Percentiles rank a stretch among this genome's conserved stretches.
phyloP scores from a whole-genome alignment of 2,329 filamentous ascomycete genomes.

The Didymella segeticola region DNA sequence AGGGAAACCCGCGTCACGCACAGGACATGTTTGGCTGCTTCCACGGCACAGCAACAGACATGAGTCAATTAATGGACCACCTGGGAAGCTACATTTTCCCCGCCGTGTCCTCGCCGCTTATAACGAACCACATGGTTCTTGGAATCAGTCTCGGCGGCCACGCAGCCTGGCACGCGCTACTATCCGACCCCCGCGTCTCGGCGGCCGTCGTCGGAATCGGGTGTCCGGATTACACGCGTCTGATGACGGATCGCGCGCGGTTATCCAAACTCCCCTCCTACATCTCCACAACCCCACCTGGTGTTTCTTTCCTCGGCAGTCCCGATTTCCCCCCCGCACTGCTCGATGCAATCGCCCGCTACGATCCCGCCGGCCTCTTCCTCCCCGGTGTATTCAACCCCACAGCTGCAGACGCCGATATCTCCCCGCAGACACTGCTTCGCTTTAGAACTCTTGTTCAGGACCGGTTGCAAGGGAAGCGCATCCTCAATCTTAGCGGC shows the following conservation, averaged over 20 bases:
- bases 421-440: slow-evolving; percentile 44
- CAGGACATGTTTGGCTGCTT: slow-evolving; percentile 90
- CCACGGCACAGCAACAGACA: slow-evolving; percentile 76
- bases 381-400: slow-evolving; percentile 54
- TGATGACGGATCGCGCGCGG: slow-evolving; percentile 81
- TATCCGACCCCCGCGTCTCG: slow-evolving; percentile 79
- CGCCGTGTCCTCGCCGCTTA: slow-evolving; percentile 48
- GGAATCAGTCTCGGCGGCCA: slow-evolving; percentile 90
- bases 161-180: slow-evolving; percentile 81
- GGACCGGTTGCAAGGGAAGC: slow-evolving; percentile 55
- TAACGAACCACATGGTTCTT: slow-evolving; percentile 72
- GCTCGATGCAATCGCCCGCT: slow-evolving; percentile 65
- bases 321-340: slow-evolving; percentile 76
- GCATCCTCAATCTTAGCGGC: slow-evolving; percentile 53
- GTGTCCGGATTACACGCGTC: slow-evolving; percentile 83
- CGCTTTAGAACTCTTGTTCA: slow-evolving; percentile 44
- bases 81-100: slow-evolving; percentile 77
- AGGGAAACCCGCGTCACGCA: slow-evolving; percentile 81
- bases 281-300: slow-evolving; percentile 61
- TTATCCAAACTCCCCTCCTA: slow-evolving; percentile 71
- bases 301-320: slow-evolving; percentile 74
- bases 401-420: slow-evolving; percentile 32
- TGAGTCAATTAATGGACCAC: slow-evolving; percentile 76
- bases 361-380: slow-evolving; percentile 78
- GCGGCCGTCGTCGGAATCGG: slow-evolving; percentile 83